Conservation (phyloP, 345 rosid genomes). For the Pistacia vera region DNA sequence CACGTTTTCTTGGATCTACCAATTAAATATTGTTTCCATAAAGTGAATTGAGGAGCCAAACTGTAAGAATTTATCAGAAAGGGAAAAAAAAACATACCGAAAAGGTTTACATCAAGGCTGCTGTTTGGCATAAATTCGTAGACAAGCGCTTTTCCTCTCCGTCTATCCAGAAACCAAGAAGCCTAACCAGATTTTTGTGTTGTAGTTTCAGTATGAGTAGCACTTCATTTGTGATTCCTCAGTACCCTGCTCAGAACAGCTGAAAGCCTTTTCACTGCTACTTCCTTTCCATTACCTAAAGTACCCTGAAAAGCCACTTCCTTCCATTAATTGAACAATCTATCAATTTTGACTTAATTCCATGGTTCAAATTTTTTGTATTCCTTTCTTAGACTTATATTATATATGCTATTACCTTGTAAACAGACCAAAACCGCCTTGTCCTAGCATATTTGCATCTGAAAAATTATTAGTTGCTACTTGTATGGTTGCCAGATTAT, state of each 20-base stretch:
- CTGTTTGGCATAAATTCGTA: slow-evolving; percentile 65
- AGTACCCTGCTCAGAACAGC: slow-evolving; percentile 34
- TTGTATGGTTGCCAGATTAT: slow-evolving; percentile 22
- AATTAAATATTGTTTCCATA: background rate
- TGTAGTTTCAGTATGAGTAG: slow-evolving; percentile 46
- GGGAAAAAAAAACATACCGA: slow-evolving; percentile 31
- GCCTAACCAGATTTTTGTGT: slow-evolving; percentile 55
- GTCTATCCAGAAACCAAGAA: slow-evolving; percentile 52
- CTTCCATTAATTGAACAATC: background rate
- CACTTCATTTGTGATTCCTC: slow-evolving; percentile 42
- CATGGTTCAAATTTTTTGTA: background rate
- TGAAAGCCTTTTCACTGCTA: slow-evolving; percentile 48
- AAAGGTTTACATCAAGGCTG: slow-evolving; percentile 45
- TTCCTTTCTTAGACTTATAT: background rate
- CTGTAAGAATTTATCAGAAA: background rate
- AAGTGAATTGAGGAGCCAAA: background rate
- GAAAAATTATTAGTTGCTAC: slow-evolving; percentile 46
- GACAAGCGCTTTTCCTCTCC: slow-evolving; percentile 44
- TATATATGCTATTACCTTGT: slow-evolving; percentile 33
- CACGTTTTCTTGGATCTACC: slow-evolving; percentile 28
- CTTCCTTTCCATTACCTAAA: slow-evolving; percentile 45
- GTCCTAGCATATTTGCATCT: slow-evolving; percentile 42
- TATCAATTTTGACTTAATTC: background rate
- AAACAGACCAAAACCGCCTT: slow-evolving; percentile 66
- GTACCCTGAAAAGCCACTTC: slow-evolving; percentile 38